Evolutionary conservation across 345 rosid species (phyloP).

Genomic region (Atalantia buxifolia): DNA sequence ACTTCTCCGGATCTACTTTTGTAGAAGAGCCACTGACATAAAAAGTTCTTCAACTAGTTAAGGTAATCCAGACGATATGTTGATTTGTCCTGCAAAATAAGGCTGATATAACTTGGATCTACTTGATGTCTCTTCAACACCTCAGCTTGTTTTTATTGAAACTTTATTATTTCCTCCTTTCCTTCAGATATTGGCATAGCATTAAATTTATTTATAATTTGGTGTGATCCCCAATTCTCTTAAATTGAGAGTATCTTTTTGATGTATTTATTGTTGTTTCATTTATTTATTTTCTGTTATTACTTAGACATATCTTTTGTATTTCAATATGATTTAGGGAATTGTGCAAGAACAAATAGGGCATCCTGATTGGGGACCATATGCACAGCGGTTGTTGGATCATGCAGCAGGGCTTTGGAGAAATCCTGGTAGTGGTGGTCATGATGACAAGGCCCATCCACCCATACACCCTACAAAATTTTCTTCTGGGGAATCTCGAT

Average conservation of each 20-base stretch:
- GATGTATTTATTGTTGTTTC: background rate
- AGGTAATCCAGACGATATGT: background rate
- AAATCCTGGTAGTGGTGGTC: constrained; percentile 94
- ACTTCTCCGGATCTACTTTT: background rate
- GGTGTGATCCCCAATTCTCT: background rate
- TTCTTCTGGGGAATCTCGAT: constrained; percentile 75
- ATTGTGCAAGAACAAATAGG: constrained; percentile 83
- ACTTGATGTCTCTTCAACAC: background rate
- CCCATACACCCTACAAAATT: constrained; percentile 97
- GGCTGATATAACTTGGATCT: background rate
- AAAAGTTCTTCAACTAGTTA: background rate
- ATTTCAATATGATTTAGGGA: constrained; percentile 42
- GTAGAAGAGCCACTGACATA: background rate
- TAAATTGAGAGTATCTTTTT: background rate
- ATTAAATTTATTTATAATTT: background rate
- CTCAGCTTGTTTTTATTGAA: background rate
- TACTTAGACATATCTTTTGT: constrained; percentile 16
- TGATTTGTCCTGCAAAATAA: background rate
- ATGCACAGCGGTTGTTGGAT: constrained; percentile 77
- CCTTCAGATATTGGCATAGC: background rate
- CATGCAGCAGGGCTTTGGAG: constrained; percentile 84
- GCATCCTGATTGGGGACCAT: constrained; percentile 91
- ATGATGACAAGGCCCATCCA: constrained; percentile 98
- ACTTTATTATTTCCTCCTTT: background rate
- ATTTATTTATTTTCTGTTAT: background rate